phyloP scores from a whole-genome alignment of 805 yeast species.

The Sugiyamaella mastotermitis region DNA sequence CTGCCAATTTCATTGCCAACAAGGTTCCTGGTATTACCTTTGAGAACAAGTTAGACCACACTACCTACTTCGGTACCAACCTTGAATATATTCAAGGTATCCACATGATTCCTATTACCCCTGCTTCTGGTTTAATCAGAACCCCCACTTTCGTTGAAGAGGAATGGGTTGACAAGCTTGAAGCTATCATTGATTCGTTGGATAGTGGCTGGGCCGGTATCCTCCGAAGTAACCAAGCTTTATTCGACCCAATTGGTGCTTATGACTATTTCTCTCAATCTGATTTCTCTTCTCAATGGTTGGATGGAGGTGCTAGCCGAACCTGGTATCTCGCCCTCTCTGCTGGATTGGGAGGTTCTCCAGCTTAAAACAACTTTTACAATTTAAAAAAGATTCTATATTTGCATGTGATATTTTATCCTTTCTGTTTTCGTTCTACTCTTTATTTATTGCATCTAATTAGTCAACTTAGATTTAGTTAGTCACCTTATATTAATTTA shows the following conservation, averaged over 20 bases:
- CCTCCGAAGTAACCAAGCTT: constrained; percentile 66
- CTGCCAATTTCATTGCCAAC: constrained; percentile 49
- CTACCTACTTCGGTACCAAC: constrained; percentile 65
- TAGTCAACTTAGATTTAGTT: too few relatives aligned
- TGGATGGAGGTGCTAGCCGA: constrained; percentile 80
- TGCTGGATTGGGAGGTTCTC: constrained; percentile 33
- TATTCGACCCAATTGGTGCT: constrained; percentile 60
- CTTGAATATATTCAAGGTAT: constrained; percentile 71
- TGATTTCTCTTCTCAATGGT: constrained; percentile 46
- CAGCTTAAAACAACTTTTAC: constrained; percentile 8
- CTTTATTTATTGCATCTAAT: too few relatives aligned
- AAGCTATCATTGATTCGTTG: constrained; percentile 41
- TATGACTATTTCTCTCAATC: constrained; percentile 54
- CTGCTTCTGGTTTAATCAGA: constrained; percentile 52
- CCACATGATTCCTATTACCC: constrained; percentile 72
- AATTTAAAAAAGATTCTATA: too few relatives aligned
- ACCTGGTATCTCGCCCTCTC: constrained; percentile 82
- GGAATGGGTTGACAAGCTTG: constrained; percentile 55
- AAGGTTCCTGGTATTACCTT: constrained; percentile 72
- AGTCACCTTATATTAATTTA: too few relatives aligned
- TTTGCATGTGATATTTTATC: too few relatives aligned
- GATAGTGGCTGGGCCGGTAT: constrained; percentile 55
- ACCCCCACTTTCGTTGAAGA: constrained; percentile 41
- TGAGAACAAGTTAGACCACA: constrained; percentile 68
- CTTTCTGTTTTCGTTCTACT: too few relatives aligned